phyloP scores from a whole-genome alignment of 139 green algal species.

The Nannochloris sp. region DNA sequence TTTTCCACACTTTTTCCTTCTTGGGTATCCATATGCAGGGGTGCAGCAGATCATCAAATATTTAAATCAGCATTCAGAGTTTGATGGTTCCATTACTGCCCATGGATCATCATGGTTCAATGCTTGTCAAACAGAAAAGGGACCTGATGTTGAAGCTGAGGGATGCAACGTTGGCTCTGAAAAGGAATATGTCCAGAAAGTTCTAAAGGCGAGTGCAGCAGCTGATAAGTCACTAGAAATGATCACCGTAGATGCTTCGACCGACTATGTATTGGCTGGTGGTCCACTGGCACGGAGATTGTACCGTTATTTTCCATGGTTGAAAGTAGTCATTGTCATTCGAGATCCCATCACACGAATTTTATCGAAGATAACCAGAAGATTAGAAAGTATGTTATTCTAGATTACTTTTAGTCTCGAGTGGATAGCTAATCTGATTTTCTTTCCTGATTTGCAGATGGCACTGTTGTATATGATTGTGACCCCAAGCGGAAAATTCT shows the following conservation, averaged over 20 bases:
- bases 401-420: too few species aligned
- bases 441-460: background rate
- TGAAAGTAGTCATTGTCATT: constrained; percentile 8
- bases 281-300: constrained; percentile 2
- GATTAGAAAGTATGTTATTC: background rate
- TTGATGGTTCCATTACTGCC: background rate
- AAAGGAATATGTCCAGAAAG: constrained; percentile 3
- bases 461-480: background rate
- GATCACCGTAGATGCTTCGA: constrained; percentile 7
- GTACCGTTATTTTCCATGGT: constrained; percentile 8
- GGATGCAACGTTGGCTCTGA: background rate
- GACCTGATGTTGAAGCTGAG: background rate
- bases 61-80: background rate
- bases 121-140: constrained; percentile 3
- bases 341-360: constrained; percentile 5
- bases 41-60: background rate
- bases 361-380: background rate
- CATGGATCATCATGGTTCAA: constrained; percentile 3
- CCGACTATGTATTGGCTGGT: background rate
- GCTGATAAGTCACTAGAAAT: background rate
- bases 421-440: background rate
- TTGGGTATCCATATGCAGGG: constrained; percentile 1
- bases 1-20: constrained; percentile 9
- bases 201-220: background rate
- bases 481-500: background rate